Base-by-base conservation (phyloP, 768 basidiomycete genomes). In the Russula vinacea region DNA sequence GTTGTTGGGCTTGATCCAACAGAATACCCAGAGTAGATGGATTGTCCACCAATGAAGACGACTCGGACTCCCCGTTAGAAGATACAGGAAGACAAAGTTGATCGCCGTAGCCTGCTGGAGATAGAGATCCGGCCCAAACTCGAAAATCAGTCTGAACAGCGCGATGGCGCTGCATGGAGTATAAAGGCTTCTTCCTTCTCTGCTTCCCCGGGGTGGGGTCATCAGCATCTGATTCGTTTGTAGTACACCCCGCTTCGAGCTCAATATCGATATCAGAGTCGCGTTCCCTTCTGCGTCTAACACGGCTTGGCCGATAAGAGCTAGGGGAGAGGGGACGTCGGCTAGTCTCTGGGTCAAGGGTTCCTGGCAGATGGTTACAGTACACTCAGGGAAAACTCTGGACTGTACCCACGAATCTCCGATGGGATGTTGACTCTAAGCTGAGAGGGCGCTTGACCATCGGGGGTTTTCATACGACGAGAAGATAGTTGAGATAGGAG, bases 121-220 rank as follows among this genome's bases (percentile, higher is more conserved):
- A 58, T 74, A 73, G 22, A 71, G 56, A 19, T 72, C 74, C 35
- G 75, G 65, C 58, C 69, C 75, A 65, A 29, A 19, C 14, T 56
- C 58, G 64, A 32, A 69, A 70, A 50, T 91, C 88, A 1, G 89
- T 91, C 71, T 92, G 92, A 8, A 89, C 81, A 14, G 82, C 86
- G 50, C 83, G 80, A 32, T 62, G 58, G 10, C 61, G 49, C 9
- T 40, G 57, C 49, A 47, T 35, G 10, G 57, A 49, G 35, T 49
- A 37, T 33, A 61, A 51, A 16, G 29, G 9, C 42, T 32, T 53
- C 14, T 45, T 39, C 16, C 32, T 54, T 37, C 45, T 52, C 33
- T 49, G 40, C 37, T 22, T 58, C 35, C 29, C 52, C 3, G 58
- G 65, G 1, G 63, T 65, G 32, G 58, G 29, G 29, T 40, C 57